Conservation (phyloP, 1,139 yeast genomes). For the Scheffersomyces lignicola region DNA sequence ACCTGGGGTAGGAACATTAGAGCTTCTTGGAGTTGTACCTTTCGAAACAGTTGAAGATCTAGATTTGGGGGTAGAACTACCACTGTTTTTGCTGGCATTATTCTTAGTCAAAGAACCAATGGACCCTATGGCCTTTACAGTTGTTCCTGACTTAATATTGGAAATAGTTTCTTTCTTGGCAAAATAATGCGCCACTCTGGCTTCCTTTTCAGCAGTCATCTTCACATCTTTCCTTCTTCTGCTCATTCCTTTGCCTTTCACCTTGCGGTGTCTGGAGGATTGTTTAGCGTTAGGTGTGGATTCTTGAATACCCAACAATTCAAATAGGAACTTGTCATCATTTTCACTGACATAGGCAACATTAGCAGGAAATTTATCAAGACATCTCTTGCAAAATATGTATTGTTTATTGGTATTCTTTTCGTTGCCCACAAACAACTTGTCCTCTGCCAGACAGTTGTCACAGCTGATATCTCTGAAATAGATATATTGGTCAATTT, state of each 20-base stretch:
- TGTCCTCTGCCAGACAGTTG: slow-evolving; percentile 41
- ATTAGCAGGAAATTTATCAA: slow-evolving; percentile 22
- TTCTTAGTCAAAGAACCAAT: slow-evolving; percentile 10
- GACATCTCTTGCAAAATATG: slow-evolving; percentile 45
- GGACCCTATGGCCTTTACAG: slow-evolving; percentile 44
- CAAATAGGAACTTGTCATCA: slow-evolving; percentile 48
- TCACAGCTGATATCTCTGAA: slow-evolving; percentile 53
- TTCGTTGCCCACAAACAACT: slow-evolving; percentile 38
- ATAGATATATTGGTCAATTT: slow-evolving; percentile 45
- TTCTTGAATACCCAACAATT: slow-evolving; percentile 52
- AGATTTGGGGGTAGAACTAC: slow-evolving; percentile 3
- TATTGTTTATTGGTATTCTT: slow-evolving; percentile 16
- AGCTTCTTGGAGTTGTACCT: slow-evolving; percentile 79
- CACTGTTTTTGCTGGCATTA: slow-evolving; percentile 2
- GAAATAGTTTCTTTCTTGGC: slow-evolving; percentile 31
- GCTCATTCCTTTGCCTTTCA: slow-evolving; percentile 18
- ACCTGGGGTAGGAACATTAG: slow-evolving; percentile 65
- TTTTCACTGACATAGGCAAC: slow-evolving; percentile 42
- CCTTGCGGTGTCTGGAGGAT: slow-evolving; percentile 22
- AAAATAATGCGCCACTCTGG: slow-evolving; percentile 40
- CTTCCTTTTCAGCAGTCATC: slow-evolving; percentile 32
- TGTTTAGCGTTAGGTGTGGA: slow-evolving; percentile 18
- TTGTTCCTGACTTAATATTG: slow-evolving; percentile 41
- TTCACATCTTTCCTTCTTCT: slow-evolving; percentile 23
- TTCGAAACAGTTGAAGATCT: no score